These are phyloP conservation scores for Phytophthora nicotianae DNA, from an alignment of 352 stramenopile genomes.

Conservation along the genomic window DNA sequence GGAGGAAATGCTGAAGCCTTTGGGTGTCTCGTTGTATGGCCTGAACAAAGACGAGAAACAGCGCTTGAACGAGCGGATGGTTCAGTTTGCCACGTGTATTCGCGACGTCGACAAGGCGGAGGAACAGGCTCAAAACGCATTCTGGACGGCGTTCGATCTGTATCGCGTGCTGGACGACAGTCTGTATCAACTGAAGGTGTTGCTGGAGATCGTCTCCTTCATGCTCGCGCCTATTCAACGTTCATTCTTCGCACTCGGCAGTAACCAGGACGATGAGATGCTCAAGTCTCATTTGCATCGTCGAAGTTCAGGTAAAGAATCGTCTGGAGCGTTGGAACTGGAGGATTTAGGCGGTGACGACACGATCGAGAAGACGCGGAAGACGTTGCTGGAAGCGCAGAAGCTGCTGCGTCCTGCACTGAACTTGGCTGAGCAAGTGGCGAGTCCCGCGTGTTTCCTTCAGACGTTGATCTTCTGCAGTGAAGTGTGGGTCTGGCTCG, in stretches of 20 bases:
- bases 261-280: conserved; percentile 67
- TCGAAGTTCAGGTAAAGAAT: conserved; percentile 39
- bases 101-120: conserved; percentile 50
- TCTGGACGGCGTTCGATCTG: conserved; percentile 72
- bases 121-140: conserved; percentile 59
- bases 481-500: conserved; percentile 82
- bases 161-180: conserved; percentile 75
- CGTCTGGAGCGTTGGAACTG: conserved; percentile 16
- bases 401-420: conserved; percentile 71
- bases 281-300: conserved; percentile 46
- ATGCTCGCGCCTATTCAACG: conserved; percentile 68
- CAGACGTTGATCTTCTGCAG: conserved; percentile 63
- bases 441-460: conserved; percentile 60
- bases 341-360: conserved; percentile 49
- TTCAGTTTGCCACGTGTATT: conserved; percentile 52
- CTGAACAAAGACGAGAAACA: conserved; percentile 68
- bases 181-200: conserved; percentile 74
- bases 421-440: conserved; percentile 68
- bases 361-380: conserved; percentile 65
- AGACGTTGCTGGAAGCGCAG: conserved; percentile 64
- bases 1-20: conserved; percentile 60
- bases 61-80: conserved; percentile 54
- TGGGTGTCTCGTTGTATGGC: conserved; percentile 68
- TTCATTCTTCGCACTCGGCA: conserved; percentile 77
- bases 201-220: conserved; percentile 74